These are phyloP conservation scores for Raffaelea arxii DNA, from an alignment of 2,329 filamentous ascomycete species.

Conservation along the genomic window DNA sequence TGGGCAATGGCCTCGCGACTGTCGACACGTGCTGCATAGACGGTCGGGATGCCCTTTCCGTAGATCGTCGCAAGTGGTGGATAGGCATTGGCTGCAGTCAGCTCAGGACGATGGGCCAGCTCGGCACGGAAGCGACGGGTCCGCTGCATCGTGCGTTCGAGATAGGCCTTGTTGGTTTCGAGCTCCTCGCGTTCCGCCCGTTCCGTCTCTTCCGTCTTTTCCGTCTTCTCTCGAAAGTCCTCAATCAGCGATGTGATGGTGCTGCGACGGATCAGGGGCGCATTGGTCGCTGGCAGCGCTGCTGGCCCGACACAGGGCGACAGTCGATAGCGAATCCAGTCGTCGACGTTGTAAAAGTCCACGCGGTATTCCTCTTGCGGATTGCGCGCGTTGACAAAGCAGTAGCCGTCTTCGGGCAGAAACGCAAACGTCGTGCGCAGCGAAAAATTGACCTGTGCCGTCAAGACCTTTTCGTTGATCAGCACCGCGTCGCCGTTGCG, in stretches of 20 bases:
- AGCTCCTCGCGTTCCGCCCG: background rate
- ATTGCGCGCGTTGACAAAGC: constrained; percentile 67
- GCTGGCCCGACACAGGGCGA: constrained; percentile 65
- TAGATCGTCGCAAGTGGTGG: constrained; percentile 79
- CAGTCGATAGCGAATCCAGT: constrained; percentile 69
- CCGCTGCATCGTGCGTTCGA: constrained; percentile 62
- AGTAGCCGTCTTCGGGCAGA: constrained; percentile 75
- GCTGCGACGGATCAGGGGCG: constrained; percentile 19
- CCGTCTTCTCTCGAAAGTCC: constrained; percentile 16
- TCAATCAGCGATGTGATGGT: constrained; percentile 37
- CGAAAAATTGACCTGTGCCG: constrained; percentile 87
- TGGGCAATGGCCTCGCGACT: constrained; percentile 64
- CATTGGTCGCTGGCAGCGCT: constrained; percentile 46
- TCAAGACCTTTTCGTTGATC: constrained; percentile 79
- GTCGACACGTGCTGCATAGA: constrained; percentile 68
- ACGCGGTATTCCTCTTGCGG: constrained; percentile 73
- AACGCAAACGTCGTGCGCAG: constrained; percentile 79
- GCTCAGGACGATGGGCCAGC: constrained; percentile 49
- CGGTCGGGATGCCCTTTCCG: constrained; percentile 76
- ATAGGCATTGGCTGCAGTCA: constrained; percentile 60
- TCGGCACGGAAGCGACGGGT: constrained; percentile 69
- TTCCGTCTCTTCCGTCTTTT: background rate
- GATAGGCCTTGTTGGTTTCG: constrained; percentile 41
- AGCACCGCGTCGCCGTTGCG: constrained; percentile 89
- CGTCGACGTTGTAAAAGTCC: constrained; percentile 71